Conservation (phyloP, 495 filamentous ascomycete species). For the Pyrenopolyporus hunteri region DNA sequence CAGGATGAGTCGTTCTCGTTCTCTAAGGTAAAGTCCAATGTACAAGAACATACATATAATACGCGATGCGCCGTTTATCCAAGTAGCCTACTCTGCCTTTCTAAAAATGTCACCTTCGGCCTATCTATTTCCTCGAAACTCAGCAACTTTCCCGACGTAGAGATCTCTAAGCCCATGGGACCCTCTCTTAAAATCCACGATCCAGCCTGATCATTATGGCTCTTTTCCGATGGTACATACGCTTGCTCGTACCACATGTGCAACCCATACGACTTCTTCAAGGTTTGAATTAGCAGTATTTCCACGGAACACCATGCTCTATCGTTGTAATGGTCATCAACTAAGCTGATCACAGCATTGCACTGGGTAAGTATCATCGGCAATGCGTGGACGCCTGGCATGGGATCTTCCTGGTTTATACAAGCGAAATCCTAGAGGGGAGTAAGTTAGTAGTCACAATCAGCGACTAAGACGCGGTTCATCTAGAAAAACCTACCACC, state of each 20-base stretch:
- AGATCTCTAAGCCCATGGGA: conserved; percentile 3
- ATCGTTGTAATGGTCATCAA: conserved; percentile 20
- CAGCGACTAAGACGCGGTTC: not conserved
- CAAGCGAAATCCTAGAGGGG: conserved; percentile 36
- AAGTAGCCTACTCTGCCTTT: conserved; percentile 33
- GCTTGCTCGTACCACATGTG: conserved; percentile 39
- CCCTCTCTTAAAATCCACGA: not conserved
- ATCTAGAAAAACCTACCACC: conserved; percentile 22
- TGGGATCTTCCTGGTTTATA: conserved; percentile 37
- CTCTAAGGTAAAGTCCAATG: too few species aligned
- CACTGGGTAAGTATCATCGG: conserved; percentile 39
- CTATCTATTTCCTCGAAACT: conserved; percentile 34
- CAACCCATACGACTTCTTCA: conserved; percentile 12
- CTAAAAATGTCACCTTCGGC: conserved; percentile 38
- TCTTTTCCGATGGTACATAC: not conserved
- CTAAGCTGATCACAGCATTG: conserved; percentile 38
- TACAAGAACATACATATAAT: too few species aligned
- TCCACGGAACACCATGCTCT: conserved; percentile 41
- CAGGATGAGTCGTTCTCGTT: too few species aligned
- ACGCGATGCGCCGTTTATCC: conserved; percentile 59
- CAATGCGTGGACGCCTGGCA: conserved; percentile 30
- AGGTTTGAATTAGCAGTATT: conserved; percentile 19
- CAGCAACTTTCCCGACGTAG: conserved; percentile 29
- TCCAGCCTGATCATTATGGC: too few species aligned
- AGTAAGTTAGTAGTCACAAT: not conserved